A percentile compares a stretch with the other conserved stretches of the same genome.
Evolutionary conservation across 2,329 filamentous ascomycete species (phyloP).

Genomic region (Periconia sp.): DNA sequence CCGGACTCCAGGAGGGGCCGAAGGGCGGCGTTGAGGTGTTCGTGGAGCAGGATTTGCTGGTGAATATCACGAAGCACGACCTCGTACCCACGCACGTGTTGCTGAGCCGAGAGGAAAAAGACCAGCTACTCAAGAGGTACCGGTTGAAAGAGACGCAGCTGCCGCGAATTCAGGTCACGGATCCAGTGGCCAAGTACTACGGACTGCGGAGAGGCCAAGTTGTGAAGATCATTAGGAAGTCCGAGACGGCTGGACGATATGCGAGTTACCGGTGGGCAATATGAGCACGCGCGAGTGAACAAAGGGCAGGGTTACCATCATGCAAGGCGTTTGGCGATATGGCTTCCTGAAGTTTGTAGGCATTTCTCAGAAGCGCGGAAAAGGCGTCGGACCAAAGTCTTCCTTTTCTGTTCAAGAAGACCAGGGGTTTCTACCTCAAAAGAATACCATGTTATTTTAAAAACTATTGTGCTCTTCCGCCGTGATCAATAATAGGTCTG

Average conservation of each 20-base stretch:
- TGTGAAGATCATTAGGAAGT: constrained; percentile 96
- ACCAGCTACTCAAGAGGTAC: constrained; percentile 83
- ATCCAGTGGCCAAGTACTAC: constrained; percentile 91
- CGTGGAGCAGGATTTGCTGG: constrained; percentile 90
- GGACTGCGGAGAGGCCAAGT: constrained; percentile 91
- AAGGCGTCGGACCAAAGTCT: too few relatives aligned
- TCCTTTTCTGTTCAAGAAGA: too few relatives aligned
- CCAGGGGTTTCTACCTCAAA: too few relatives aligned
- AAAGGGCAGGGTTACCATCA: constrained; percentile 17
- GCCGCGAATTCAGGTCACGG: constrained; percentile 86
- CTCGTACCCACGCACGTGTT: constrained; percentile 93
- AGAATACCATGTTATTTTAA: too few relatives aligned
- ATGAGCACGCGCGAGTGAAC: constrained; percentile 23
- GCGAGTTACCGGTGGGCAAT: constrained; percentile 84
- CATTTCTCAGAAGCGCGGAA: constrained; percentile 17
- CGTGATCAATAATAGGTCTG: too few relatives aligned
- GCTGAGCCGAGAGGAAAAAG: constrained; percentile 89
- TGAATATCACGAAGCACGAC: constrained; percentile 98
- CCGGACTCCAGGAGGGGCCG: constrained; percentile 53
- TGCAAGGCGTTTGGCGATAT: constrained; percentile 39
- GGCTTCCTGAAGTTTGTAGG: constrained; percentile 15
- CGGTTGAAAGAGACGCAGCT: constrained; percentile 97
- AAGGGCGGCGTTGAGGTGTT: constrained; percentile 94
- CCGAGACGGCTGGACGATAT: constrained; percentile 94
- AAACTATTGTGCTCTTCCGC: too few relatives aligned